Base-by-base conservation (phyloP, 805 yeast species). In the Metschnikowia cubensis region DNA sequence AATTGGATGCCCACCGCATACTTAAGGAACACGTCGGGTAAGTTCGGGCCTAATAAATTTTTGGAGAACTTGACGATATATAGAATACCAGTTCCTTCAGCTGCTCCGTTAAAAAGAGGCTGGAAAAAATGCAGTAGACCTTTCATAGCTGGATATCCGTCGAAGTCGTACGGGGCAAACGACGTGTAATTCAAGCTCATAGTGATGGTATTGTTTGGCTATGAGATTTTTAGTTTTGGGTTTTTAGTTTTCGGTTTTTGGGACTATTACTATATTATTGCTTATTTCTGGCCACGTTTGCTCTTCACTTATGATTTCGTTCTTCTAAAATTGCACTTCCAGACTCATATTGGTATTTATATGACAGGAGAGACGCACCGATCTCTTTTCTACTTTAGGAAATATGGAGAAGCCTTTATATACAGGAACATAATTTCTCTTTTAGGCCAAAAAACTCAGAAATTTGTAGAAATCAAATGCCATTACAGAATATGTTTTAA, bases 81-180 rank as follows among this genome's bases (percentile, higher is more conserved):
- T 18, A 34, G 34, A 45, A 58, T 52, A 4, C 58, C 57, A 3
- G 60, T 57, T 14, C 61, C 61, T 11, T 50, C 54, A 17, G 50
- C 44, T 3, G 53, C 50, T 8, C 53, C 55, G n/a, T 55, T 51
- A 17, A 49, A 49, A 8, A 54, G 48, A 0, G 55, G 46, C 42
- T 38, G 47, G 50, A 56, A 47, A 33, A 54, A 50, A 18, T 49
- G 52, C 35, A 50, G 29, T 25, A 56, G 52, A 2, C 59, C 59
- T 22, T 51, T 53, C 45, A 53, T 47, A 11, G 59, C 59, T 17
- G 59, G 56, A 47, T 52, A 56, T 13, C 52, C 58, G 29, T 52
- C 47, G 47, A 50, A 54, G 47, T 56, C 54, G 48, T 50, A 50
- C 10, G 59, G 58, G 7, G 49, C 59, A 33, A 50, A 52, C 38